Base-by-base conservation (phyloP, 2,329 filamentous ascomycete genomes). In the Beauveria rudraprayagi region DNA sequence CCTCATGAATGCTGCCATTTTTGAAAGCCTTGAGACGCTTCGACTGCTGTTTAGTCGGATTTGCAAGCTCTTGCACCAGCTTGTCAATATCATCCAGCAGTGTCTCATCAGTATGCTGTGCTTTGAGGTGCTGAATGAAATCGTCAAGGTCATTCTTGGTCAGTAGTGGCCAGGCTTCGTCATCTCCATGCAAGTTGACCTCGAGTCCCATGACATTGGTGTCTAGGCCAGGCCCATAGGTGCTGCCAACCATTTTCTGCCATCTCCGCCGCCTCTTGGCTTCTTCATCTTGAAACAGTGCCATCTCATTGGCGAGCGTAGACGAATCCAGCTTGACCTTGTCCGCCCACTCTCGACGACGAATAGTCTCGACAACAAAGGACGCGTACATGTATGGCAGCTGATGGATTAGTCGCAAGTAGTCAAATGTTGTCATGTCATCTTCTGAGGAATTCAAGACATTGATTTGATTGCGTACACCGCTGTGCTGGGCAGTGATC, bases 11-110 rank as follows among this genome's bases (percentile, higher is more conserved):
- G 70, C 94, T 97, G 17, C 94, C 94, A 70, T 95, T 94, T 71
- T 97, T 97, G 78, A 99, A 97, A 5, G 91, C 92, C 72, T 93
- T 96, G 7, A 94, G 84, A 61, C 91, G 85, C 73, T 91, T 92
- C 63, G 87, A 84, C 70, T 96, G 92, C 71, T 94, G 91, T 67
- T 89, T 91, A 0, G 91, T 94, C 3, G 93, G 92, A 61, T 83
- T 85, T 70, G 87, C 87, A 16, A 97, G 80, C 59, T 96, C 92
- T 63, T 87, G 86, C 63, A 95, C 82, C 19, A 92, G 83, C 69
- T 91, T 90, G 3, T 80, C 78, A 40, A 97, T 80, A 56, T 96
- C 90, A 11, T 86, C 81, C 1, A 91, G 78, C 62, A 92, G 78
- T 1, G 79, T 78, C 5, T 84, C 77, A 61, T 93, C 86, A 0